Evolutionary conservation across 225 moss, liverwort and hornwort species (phyloP).

Genomic region (Neckera pumila): DNA sequence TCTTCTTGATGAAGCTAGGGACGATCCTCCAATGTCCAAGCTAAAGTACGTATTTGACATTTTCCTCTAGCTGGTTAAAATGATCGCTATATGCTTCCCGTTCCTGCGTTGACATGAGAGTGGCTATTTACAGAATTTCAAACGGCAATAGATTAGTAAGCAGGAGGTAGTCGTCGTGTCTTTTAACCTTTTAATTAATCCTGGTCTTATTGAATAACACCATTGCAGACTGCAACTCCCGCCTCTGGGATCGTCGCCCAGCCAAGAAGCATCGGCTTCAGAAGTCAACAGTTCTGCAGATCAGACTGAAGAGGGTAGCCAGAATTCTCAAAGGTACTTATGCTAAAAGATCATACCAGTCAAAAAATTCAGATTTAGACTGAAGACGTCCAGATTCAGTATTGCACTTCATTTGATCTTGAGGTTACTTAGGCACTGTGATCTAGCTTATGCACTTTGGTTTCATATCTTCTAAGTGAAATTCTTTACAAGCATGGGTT

Average conservation of each 20-base stretch:
- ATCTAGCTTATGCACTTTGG: neutral
- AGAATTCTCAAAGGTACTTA: constrained; percentile 18
- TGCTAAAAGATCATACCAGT: no score
- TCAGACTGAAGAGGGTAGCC: constrained; percentile 7
- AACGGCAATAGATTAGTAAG: neutral
- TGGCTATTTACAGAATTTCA: neutral
- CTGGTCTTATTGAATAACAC: neutral
- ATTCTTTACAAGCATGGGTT: neutral
- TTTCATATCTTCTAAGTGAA: neutral
- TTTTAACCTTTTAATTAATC: no score
- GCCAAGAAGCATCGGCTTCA: constrained; percentile 40
- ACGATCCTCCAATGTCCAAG: constrained; percentile 6
- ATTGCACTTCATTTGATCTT: neutral
- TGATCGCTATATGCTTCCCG: neutral
- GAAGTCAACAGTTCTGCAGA: constrained; percentile 13
- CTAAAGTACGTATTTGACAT: neutral
- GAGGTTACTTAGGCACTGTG: neutral
- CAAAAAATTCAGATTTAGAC: neutral
- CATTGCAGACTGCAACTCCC: constrained; percentile 27
- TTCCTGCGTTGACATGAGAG: neutral
- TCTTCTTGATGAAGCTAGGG: neutral
- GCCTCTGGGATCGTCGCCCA: constrained; percentile 31
- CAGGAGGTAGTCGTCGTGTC: neutral
- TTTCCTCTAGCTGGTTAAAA: neutral
- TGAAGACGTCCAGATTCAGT: neutral